phyloP scores from a whole-genome alignment of 306 rosid genomes.

The Cicer judaicum region DNA sequence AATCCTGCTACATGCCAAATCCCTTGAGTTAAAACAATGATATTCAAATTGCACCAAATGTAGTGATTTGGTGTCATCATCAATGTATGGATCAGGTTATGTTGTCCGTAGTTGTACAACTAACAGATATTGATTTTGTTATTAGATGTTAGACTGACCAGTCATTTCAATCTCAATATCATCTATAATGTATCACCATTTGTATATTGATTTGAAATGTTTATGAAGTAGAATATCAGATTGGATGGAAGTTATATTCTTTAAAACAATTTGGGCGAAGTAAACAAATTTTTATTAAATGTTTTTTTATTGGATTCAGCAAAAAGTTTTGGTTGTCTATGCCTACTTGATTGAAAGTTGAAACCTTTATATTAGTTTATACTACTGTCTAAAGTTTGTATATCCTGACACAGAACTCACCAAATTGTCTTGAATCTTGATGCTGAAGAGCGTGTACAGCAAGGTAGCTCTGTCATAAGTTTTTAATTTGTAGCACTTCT shows the following conservation, averaged over 20 bases:
- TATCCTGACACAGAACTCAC: slow-evolving; percentile 37
- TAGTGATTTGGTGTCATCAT: background rate
- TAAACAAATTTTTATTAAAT: background rate
- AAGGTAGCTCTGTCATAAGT: slow-evolving; percentile 39
- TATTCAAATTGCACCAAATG: background rate
- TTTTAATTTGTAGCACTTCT: slow-evolving; percentile 11
- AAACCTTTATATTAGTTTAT: slow-evolving; percentile 13
- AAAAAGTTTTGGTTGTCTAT: slow-evolving; percentile 4
- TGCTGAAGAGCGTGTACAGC: slow-evolving; percentile 38
- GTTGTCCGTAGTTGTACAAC: background rate
- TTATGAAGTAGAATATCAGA: background rate
- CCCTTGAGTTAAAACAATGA: background rate
- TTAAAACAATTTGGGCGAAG: background rate
- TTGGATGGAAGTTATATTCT: slow-evolving; percentile 1
- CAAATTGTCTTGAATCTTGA: slow-evolving; percentile 43
- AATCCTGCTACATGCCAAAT: background rate
- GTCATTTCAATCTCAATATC: slow-evolving; percentile 24
- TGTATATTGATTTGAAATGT: background rate
- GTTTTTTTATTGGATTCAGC: slow-evolving; percentile 1
- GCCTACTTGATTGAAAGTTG: slow-evolving; percentile 24
- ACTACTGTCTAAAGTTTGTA: slow-evolving; percentile 9
- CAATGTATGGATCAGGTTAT: background rate
- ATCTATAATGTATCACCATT: background rate
- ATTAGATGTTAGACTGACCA: slow-evolving; percentile 31
- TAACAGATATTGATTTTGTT: slow-evolving; percentile 18